Conservation (phyloP, 2,329 filamentous ascomycete species). For the Fusarium algeriense region DNA sequence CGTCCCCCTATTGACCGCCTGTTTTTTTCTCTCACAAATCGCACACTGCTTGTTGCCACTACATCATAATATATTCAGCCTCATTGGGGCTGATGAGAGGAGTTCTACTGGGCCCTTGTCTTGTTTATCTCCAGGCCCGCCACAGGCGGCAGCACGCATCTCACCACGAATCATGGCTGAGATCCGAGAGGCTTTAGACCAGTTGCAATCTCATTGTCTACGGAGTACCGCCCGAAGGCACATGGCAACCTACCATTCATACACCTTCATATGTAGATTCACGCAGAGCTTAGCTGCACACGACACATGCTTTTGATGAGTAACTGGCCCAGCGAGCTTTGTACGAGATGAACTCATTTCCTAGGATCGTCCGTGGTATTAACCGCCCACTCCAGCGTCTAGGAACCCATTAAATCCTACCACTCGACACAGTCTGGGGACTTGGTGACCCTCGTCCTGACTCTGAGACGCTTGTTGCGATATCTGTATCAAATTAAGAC, state of each 20-base stretch:
- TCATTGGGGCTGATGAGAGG: constrained; percentile 31
- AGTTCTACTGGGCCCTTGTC: constrained; percentile 15
- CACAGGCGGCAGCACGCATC: constrained; percentile 26
- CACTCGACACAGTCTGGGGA: not conserved
- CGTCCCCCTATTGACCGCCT: too few relatives aligned
- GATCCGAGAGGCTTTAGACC: constrained; percentile 14
- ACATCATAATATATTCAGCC: constrained; percentile 25
- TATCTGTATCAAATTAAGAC: constrained; percentile 11
- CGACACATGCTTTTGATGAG: constrained; percentile 12
- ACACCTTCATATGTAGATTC: constrained; percentile 1
- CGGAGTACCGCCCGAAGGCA: constrained; percentile 10
- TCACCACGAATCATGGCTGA: constrained; percentile 25
- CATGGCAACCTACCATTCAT: constrained; percentile 24
- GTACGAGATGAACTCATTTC: constrained; percentile 40
- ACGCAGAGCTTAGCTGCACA: constrained; percentile 12
- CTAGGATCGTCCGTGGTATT: constrained; percentile 23
- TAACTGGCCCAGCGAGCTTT: constrained; percentile 9
- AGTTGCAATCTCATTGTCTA: not conserved
- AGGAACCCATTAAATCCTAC: constrained; percentile 5
- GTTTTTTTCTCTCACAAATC: not conserved
- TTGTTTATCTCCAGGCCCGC: constrained; percentile 20
- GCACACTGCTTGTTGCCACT: constrained; percentile 14
- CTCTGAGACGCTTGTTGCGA: constrained; percentile 22
- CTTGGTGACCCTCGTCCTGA: constrained; percentile 14
- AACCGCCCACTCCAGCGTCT: constrained; percentile 34